These are phyloP conservation scores for Verticillium dahliae DNA, from an alignment of 2,329 filamentous ascomycete species.

Conservation along the genomic window DNA sequence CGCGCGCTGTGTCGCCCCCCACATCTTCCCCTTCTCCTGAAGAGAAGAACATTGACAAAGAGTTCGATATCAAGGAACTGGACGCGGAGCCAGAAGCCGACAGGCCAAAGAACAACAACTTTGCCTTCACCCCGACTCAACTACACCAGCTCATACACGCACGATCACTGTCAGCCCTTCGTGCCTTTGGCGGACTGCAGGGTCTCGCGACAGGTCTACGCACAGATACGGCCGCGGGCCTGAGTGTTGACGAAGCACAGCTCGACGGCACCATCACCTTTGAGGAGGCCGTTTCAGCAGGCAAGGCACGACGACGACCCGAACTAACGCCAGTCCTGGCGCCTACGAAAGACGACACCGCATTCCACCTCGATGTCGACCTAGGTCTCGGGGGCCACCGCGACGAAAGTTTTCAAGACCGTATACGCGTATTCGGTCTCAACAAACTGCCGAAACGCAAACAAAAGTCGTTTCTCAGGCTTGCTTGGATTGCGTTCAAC, in stretches of 20 bases:
- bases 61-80: neutral
- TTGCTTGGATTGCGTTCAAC: slow-evolving; percentile 77
- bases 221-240: slow-evolving; percentile 37
- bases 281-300: slow-evolving; percentile 39
- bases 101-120: slow-evolving; percentile 32
- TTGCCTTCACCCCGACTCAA: slow-evolving; percentile 48
- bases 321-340: slow-evolving; percentile 11
- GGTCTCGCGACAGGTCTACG: slow-evolving; percentile 46
- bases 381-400: slow-evolving; percentile 8
- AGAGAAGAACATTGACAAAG: neutral
- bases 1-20: neutral
- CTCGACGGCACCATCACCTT: slow-evolving; percentile 39
- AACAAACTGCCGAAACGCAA: slow-evolving; percentile 65
- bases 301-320: slow-evolving; percentile 21
- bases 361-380: slow-evolving; percentile 15
- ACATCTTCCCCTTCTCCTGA: neutral
- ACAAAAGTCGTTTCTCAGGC: slow-evolving; percentile 60
- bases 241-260: slow-evolving; percentile 42
- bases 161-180: slow-evolving; percentile 39
- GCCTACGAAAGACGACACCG: slow-evolving; percentile 15
- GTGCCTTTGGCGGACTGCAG: slow-evolving; percentile 43
- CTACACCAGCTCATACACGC: slow-evolving; percentile 46
- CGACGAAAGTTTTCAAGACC: slow-evolving; percentile 43
- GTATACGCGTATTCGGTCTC: slow-evolving; percentile 62
- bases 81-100: slow-evolving; percentile 6